Evolutionary conservation across 768 basidiomycete species (phyloP), one percentile per base, ranked within the genome.

Genomic region (Rhodotorula graminis): DNA sequence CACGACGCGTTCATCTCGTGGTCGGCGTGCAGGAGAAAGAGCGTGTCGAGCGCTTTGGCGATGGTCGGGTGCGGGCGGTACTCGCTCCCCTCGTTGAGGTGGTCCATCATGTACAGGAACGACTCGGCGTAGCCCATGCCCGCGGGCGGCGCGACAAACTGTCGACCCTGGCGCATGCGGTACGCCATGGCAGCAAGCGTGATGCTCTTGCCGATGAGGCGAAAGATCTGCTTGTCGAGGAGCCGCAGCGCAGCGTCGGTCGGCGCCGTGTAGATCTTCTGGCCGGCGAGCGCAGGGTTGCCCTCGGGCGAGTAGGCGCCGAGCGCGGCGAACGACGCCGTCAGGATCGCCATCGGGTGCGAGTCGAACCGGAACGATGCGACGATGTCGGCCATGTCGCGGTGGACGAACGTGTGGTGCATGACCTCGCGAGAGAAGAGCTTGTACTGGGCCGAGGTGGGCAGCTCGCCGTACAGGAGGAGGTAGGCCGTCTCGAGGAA

Each of bases 151-250:
- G 85, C 86, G 27, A 93, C 91, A 78, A 95, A 94, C 61, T 90
- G 87, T 69, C 93, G 86, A 49, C 93, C 93, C 83, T 92, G 91
- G 53, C 93, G 89, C 47, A 94, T 86, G 44, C 93, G 91, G 80
- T 93, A 95, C 0, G 93, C 92, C 92, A 94, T 93, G 86, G 92
- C 91, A 72, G 92, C 92, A 53, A 94, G 84, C 0, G 91, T 92
- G 11, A 90, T 92, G 16, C 90, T 88, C 79, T 93, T 94, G 56
- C 93, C 92, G 49, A 76, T 53, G 40, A 77, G 47, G 10, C 77
- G 65, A 68, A 88, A 92, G 56, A 94, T 93, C 80, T 94, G 93
- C 83, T 91, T 92, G 81, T 94, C 93, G 89, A 95, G 91, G 59
- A 86, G 84, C 40, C 85, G 88, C 12, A 94, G 85, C 9, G 65